A percentile compares a stretch with the other conserved stretches of the same genome.
Evolutionary conservation across 2,329 filamentous ascomycete genomes (phyloP).

Genomic region (Geosmithia morbida): DNA sequence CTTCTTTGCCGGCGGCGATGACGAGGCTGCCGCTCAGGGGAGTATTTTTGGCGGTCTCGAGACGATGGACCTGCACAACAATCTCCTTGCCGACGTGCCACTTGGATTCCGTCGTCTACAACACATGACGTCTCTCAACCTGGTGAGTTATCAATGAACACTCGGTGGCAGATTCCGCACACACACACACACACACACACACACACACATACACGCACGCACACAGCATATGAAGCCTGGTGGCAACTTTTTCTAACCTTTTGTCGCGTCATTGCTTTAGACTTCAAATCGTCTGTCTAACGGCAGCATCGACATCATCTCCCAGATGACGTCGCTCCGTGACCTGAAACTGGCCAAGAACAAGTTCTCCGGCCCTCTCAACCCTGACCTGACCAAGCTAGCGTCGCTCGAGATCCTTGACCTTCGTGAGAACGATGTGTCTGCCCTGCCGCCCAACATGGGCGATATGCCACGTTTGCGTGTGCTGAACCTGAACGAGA

Average conservation of each 20-base stretch:
- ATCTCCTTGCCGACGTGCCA: conserved; percentile 58
- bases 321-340: conserved; percentile 55
- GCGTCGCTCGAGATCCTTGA: conserved; percentile 66
- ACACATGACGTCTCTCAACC: conserved; percentile 65
- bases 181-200: no score
- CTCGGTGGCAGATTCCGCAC: no score
- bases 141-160: conserved; percentile 36
- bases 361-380: conserved; percentile 52
- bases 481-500: conserved; percentile 67
- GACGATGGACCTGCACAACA: conserved; percentile 74
- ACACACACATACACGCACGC: no score
- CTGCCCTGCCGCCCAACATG: conserved; percentile 52
- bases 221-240: no score
- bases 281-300: conserved; percentile 71
- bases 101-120: conserved; percentile 60
- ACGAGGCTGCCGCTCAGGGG: conserved; percentile 47
- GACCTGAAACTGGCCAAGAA: conserved; percentile 78
- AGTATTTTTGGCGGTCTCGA: conserved; percentile 68
- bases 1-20: conserved; percentile 22
- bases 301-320: conserved; percentile 55
- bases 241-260: conserved; percentile 52
- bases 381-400: conserved; percentile 47
- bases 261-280: conserved; percentile 66
- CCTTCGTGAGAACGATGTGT: conserved; percentile 66
- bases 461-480: conserved; percentile 55